Evolutionary conservation across 2,329 filamentous ascomycete genomes (phyloP), one percentile per base, ranked within the genome.

Genomic region (Tolypocladium cylindrosporum): DNA sequence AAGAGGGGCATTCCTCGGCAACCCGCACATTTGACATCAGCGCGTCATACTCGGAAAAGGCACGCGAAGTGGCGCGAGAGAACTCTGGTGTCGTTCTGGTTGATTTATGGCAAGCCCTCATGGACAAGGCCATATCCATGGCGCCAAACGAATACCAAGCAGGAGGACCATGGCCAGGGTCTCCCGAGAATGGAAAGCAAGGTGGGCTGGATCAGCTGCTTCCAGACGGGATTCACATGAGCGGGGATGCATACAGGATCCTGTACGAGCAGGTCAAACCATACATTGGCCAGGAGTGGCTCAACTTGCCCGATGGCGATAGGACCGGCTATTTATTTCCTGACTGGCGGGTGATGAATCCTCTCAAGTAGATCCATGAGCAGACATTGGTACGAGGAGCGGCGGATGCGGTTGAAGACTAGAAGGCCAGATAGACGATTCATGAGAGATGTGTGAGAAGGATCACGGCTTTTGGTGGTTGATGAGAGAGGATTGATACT

Each of bases 21-120:
- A 76, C 71, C 58, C 80, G 77, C 65, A 75, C 73, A 54, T 76
- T 78, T 21, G 75, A 72, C 63, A 76, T 77, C 63, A 79, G 74
- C 66, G 75, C 82, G 55, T 63, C 80, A 76, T 76, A 89, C 77
- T 69, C 90, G 72, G 66, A 82, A 72, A 65, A 77, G 72, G 72
- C 86, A 77, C 66, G 89, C 75, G 71, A 78, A 69, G 71, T 97
- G 80, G 90, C 88, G 9, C 82, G 84, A 14, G 80, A 85, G 60
- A 78, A 87, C 55, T 76, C 89, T 0, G 88, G 81, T 2, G 77
- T 93, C 3, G 78, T 84, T 0, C 80, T 93, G 1, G 75, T 96
- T 27, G 90, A 97, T 71, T 79, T 97, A 1, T 95, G 90, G 84
- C 81, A 83, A 60, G 84, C 84, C 0, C 80, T 97, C 65, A 90